Conservation (phyloP, 1,139 yeast genomes). For the Saccharomyces hybrid region DNA sequence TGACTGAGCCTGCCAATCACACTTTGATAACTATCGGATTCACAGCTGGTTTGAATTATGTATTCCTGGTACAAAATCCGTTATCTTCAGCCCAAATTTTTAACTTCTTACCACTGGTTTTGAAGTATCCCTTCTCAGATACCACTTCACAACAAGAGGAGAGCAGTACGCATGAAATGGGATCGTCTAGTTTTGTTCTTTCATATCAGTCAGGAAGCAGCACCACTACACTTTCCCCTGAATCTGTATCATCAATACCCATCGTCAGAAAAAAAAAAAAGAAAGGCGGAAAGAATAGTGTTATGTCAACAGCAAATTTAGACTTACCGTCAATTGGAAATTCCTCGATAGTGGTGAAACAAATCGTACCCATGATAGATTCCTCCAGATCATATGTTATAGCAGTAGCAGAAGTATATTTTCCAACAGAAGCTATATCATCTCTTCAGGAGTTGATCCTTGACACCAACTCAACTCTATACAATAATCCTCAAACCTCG, state of each 20-base stretch:
- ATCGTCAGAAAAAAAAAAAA: background rate
- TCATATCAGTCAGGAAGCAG: background rate
- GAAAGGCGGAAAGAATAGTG: background rate
- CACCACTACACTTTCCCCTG: background rate
- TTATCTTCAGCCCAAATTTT: constrained; percentile 66
- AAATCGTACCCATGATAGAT: constrained; percentile 57
- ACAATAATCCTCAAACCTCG: constrained; percentile 43
- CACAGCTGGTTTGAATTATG: constrained; percentile 54
- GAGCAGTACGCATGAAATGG: background rate
- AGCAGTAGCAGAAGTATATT: constrained; percentile 69
- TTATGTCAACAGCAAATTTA: background rate
- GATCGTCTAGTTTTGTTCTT: background rate
- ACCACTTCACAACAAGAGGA: background rate
- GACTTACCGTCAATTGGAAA: background rate
- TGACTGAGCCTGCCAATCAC: constrained; percentile 34
- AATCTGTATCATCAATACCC: background rate
- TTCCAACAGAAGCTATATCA: constrained; percentile 42
- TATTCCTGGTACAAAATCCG: constrained; percentile 56
- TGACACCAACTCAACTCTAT: constrained; percentile 40
- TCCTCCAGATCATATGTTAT: constrained; percentile 44
- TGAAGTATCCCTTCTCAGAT: constrained; percentile 42
- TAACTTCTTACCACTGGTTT: constrained; percentile 52
- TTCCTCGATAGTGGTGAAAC: constrained; percentile 13
- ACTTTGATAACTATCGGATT: constrained; percentile 56
- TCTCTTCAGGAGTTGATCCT: constrained; percentile 40